Evolutionary conservation across 306 rosid genomes (phyloP), one percentile per base, ranked within the genome.

Genomic region (Citrullus mucosospermus): DNA sequence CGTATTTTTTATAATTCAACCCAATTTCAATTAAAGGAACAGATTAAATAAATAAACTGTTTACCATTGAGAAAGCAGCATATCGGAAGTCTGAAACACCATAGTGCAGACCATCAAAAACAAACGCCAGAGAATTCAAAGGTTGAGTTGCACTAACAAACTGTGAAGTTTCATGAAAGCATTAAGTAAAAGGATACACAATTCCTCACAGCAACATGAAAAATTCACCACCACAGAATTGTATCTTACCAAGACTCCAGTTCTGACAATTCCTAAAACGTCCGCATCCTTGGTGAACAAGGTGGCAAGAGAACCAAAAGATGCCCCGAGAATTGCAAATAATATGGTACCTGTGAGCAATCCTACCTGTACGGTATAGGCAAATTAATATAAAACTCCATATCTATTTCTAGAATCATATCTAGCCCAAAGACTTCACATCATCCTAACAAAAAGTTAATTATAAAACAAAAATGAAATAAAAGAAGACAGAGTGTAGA

Each of bases 131-230:
- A 75, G 98, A 86, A 81, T 86, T 93, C 82, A 95, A 84, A 76
- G 99, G 99, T 84, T 95, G 99, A 83, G 96, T 91, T 78, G 92
- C 97, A 85, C 97, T 88, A 28, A 92, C 93, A 82, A 88, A 90
- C 97, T 92, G 87, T 12, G 58, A 48, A 72, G 28, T 50, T 72
- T 72, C 77, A 55, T n/a, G 74, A 80, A 85, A 63, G 6, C 50
- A 68, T 44, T 13, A 55, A 79, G 63, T 13, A 72, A 66, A 63
- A 84, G 54, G n/a, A 50, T 65, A 57, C 61, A 58, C 25, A 68
- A 69, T 17, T 54, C 16, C 20, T 60, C 59, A 72, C 59, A 48
- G 59, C 4, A 13, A 48, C 13, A 17, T 11, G 16, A 48, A 8
- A 28, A 51, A 32, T 28, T 30, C 22, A 72, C 34, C 51, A 3